Base-by-base conservation (phyloP, 305 asterid genomes). In the Rubia peregrina region DNA sequence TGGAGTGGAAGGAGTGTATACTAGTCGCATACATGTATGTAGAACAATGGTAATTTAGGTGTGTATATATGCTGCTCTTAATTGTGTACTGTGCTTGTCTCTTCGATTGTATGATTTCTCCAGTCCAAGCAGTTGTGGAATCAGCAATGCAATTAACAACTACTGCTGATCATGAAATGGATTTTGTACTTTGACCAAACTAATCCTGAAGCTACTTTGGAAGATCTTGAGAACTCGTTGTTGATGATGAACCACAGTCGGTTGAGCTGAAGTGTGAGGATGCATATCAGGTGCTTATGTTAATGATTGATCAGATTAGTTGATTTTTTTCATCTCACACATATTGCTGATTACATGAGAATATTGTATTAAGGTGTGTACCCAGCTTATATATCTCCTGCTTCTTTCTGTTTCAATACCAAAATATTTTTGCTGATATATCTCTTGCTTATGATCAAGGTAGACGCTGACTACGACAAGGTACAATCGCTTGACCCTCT, bases 331-430 rank as follows among this genome's bases (percentile, higher is more conserved):
- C 46, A 10, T 70, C 33, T 30, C 33, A 3, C 26, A 26, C 26
- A 3, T 67, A 46, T 48, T 36, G 24, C 19, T 21, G 70, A 21
- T 43, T 66, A 36, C 22, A 40, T 40, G 57, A 53, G 46, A 43
- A n/a, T 17, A 44, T 48, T 33, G 6, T n/a, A n/a, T n/a, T 41
- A 4, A 8, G 40, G 0, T n/a, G 55, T 73, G 43, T 42, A 57
- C 12, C 38, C 9, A 5, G 69, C 33, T 71, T 26, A 64, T 65
- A 16, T 69, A 10, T 36, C 12, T 69, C 38, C 46, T 49, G 17
- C 5, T 75, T 43, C 68, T 19, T 69, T 68, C 56, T 73, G n/a
- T 69, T 84, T 74, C 90, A 94, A 97, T 94, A 94, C 76, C 97
- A 94, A 94, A 1, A 30, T 30, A 3, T 30, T 3, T 30, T 30